Evolutionary conservation across 2,329 filamentous ascomycete species (phyloP).

Genomic region (Fonsecaea pugnacius): DNA sequence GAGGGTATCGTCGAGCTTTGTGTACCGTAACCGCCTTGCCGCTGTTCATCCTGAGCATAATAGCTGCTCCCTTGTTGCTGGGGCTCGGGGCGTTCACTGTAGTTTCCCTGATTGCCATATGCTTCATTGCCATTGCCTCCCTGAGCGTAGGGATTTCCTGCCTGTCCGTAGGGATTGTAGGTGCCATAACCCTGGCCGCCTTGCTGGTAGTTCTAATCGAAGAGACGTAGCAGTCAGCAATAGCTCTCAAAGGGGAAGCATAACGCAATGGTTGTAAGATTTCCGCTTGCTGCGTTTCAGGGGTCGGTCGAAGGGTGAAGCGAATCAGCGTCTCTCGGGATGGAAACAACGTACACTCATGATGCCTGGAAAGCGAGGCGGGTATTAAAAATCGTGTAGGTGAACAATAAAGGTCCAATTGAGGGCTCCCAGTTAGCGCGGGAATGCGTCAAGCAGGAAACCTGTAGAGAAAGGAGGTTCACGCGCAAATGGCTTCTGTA

Average conservation of each 20-base stretch:
- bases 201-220: constrained; percentile 28
- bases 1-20: not conserved
- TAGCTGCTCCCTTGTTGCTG: constrained; percentile 42
- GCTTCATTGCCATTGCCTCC: constrained; percentile 37
- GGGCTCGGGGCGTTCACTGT: constrained; percentile 39
- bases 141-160: constrained; percentile 34
- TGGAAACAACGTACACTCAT: constrained; percentile 32
- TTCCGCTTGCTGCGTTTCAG: constrained; percentile 13
- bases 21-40: constrained; percentile 57
- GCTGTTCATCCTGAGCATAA: constrained; percentile 43
- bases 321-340: not conserved
- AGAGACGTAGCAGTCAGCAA: constrained; percentile 24
- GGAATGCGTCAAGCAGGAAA: not conserved
- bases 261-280: not conserved
- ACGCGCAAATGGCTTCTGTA: constrained; percentile 10
- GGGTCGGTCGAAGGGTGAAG: constrained; percentile 1
- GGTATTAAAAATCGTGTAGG: constrained; percentile 10
- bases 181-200: constrained; percentile 52
- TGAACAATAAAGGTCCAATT: constrained; percentile 6
- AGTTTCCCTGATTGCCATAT: constrained; percentile 40
- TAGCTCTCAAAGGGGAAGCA: constrained; percentile 1
- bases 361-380: constrained; percentile 20
- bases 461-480: not conserved
- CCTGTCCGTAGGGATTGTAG: constrained; percentile 43
- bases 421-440: not conserved